Percentiles rank a stretch among this genome's conserved stretches.
These are phyloP conservation scores for Euphorbia peplus DNA, from an alignment of 345 rosid species.

Conservation along the genomic window DNA sequence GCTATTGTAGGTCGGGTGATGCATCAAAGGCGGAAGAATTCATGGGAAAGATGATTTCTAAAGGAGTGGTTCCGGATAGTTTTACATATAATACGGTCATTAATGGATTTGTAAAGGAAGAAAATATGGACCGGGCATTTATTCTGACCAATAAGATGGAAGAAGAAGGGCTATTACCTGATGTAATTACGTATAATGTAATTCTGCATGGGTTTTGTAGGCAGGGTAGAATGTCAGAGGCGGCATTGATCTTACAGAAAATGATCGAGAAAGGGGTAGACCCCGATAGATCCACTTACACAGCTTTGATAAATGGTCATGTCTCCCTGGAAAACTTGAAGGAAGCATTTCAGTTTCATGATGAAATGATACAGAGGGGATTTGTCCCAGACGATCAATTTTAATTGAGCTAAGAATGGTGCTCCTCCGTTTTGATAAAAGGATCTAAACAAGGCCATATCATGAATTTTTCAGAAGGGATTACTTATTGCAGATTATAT, in stretches of 20 bases:
- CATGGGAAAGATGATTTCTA: conserved; percentile 51
- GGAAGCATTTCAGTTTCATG: conserved; percentile 78
- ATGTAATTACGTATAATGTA: conserved; percentile 57
- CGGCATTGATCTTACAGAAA: conserved; percentile 52
- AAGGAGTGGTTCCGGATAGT: conserved; percentile 58
- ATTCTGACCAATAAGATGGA: conserved; percentile 59
- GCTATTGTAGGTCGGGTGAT: conserved; percentile 67
- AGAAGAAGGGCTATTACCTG: conserved; percentile 48
- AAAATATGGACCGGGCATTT: conserved; percentile 64
- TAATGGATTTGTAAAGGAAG: conserved; percentile 63
- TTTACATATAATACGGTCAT: conserved; percentile 67
- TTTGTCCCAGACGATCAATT: conserved; percentile 63
- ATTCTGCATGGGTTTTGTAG: conserved; percentile 69
- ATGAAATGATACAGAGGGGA: conserved; percentile 79
- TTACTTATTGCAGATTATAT: conserved; percentile 58
- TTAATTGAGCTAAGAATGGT: not conserved
- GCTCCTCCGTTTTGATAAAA: conserved; percentile 38
- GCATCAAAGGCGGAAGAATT: conserved; percentile 57
- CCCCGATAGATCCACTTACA: conserved; percentile 66
- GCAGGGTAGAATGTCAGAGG: conserved; percentile 74
- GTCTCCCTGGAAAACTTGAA: conserved; percentile 66
- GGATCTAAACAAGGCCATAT: conserved; percentile 57
- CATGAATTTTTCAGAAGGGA: conserved; percentile 66
- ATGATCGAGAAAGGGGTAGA: conserved; percentile 59
- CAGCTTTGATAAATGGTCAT: conserved; percentile 74